These are phyloP conservation scores for Porogramme epimiltina DNA, from an alignment of 1,284 basidiomycete species.

Conservation along the genomic window DNA sequence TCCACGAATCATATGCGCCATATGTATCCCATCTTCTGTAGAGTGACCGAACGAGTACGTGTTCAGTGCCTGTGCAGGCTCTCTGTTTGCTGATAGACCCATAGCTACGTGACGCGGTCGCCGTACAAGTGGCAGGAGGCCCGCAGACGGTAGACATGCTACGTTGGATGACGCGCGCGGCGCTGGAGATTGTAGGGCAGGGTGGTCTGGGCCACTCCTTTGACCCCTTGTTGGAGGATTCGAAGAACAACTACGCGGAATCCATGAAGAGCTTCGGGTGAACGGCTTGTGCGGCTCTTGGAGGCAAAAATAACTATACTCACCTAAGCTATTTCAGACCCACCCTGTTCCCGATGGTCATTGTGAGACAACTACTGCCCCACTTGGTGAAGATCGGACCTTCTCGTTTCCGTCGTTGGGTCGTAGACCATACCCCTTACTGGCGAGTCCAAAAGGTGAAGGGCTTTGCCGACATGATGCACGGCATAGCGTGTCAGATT, in stretches of 20 bases:
- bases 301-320: too few relatives aligned
- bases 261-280: constrained; percentile 26
- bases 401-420: background rate
- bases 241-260: constrained; percentile 17
- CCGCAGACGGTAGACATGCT: constrained; percentile 12
- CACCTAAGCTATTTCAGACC: too few relatives aligned
- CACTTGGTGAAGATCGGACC: constrained; percentile 1
- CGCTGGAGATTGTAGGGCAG: constrained; percentile 15
- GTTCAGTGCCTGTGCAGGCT: background rate
- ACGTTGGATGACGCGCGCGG: constrained; percentile 10
- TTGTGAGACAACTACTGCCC: background rate
- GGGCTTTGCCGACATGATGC: constrained; percentile 13
- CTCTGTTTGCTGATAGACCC: background rate
- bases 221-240: constrained; percentile 5
- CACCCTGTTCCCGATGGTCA: background rate
- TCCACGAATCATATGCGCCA: constrained; percentile 16
- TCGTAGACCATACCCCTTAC: constrained; percentile 3
- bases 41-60: constrained; percentile 11
- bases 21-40: constrained; percentile 15
- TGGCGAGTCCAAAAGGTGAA: background rate
- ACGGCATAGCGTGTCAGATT: constrained; percentile 3
- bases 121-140: constrained; percentile 1
- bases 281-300: background rate
- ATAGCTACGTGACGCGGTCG: constrained; percentile 17
- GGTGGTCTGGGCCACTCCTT: constrained; percentile 12